These are phyloP conservation scores for Sordaria brevicollis DNA, from an alignment of 495 filamentous ascomycete genomes.

Conservation along the genomic window DNA sequence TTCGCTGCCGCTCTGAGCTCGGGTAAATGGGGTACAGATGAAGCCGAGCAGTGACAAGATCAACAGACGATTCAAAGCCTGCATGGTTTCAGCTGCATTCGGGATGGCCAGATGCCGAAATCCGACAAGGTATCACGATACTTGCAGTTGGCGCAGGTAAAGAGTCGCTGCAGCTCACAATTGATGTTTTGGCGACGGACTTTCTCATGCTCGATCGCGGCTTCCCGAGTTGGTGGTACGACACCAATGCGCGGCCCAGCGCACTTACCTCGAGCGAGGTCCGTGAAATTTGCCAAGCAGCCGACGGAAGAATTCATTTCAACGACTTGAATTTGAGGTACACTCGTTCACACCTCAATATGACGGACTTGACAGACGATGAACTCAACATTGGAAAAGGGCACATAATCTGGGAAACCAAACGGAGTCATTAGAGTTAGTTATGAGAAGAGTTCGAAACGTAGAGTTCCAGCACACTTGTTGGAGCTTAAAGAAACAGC, in stretches of 20 bases:
- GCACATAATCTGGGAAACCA: no score
- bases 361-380: not conserved
- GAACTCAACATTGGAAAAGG: not conserved
- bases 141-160: not conserved
- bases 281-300: no score
- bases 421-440: no score
- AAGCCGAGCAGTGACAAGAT: not conserved
- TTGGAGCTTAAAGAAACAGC: not conserved
- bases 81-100: not conserved
- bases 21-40: not conserved
- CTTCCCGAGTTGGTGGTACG: not conserved
- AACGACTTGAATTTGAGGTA: not conserved
- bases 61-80: not conserved
- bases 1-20: not conserved
- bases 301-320: not conserved
- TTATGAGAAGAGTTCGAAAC: no score
- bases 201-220: not conserved
- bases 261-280: not conserved
- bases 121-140: not conserved
- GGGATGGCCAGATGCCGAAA: not conserved
- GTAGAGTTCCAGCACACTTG: no score
- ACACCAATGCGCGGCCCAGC: not conserved
- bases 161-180: not conserved
- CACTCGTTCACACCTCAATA: not conserved
- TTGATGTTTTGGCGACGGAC: not conserved